These are phyloP conservation scores for Thalassia testudinum DNA, from an alignment of 116 monocot species.

Conservation along the genomic window DNA sequence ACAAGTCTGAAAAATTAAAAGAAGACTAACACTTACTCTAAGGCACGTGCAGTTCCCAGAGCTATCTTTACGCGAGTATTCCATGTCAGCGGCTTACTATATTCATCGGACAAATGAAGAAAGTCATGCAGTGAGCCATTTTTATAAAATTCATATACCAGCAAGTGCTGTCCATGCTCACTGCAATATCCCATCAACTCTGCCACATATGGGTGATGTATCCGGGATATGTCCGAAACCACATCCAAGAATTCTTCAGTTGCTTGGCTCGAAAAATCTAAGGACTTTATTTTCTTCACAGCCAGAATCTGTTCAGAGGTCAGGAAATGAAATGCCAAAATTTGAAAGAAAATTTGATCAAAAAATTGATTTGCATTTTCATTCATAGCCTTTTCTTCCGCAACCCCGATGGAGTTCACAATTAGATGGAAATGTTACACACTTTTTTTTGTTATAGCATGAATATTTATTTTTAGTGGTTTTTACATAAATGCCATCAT, in stretches of 20 bases:
- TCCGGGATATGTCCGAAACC: slow-evolving; percentile 30
- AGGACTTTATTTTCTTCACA: slow-evolving; percentile 28
- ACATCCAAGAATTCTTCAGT: slow-evolving; percentile 53
- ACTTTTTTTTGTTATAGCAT: too few relatives aligned
- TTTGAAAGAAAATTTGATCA: too few relatives aligned
- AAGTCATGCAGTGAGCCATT: slow-evolving; percentile 64
- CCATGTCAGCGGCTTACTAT: slow-evolving; percentile 58
- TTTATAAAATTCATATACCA: slow-evolving; percentile 52
- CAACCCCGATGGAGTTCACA: too few relatives aligned
- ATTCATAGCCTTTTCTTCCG: too few relatives aligned
- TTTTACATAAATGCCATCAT: too few relatives aligned
- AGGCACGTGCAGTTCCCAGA: slow-evolving; percentile 52
- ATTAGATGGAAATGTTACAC: too few relatives aligned
- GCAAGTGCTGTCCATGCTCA: slow-evolving; percentile 68
- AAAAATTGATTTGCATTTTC: too few relatives aligned
- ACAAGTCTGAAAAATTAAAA: too few relatives aligned
- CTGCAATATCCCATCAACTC: slow-evolving; percentile 75
- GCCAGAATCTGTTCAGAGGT: slow-evolving; percentile 5
- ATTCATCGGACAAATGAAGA: slow-evolving; percentile 59
- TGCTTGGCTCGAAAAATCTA: slow-evolving; percentile 24
- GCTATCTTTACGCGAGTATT: slow-evolving; percentile 73
- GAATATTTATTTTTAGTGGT: too few relatives aligned
- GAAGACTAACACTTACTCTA: slow-evolving; percentile 74
- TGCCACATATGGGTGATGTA: slow-evolving; percentile 66
- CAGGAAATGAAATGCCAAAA: too few relatives aligned